Conservation (phyloP, 495 filamentous ascomycete genomes). For the Glarea lozoyensis region DNA sequence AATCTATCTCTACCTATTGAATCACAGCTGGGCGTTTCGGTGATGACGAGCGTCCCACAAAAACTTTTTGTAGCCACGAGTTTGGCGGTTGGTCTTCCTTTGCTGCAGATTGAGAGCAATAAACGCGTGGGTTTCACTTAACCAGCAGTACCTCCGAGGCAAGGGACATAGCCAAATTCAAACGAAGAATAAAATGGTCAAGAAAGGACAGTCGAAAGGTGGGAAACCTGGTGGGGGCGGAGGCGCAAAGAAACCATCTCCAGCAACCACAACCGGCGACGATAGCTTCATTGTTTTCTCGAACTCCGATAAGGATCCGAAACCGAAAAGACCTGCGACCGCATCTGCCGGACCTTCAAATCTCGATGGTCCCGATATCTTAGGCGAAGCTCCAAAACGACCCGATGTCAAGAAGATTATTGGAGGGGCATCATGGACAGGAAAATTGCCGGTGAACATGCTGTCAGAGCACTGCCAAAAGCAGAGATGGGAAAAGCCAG, state of each 20-base stretch:
- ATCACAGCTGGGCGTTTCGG: too few species aligned
- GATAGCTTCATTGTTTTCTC: conserved; percentile 62
- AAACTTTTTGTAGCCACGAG: too few species aligned
- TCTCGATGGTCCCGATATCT: conserved; percentile 24
- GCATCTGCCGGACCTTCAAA: conserved; percentile 23
- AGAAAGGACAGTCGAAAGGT: conserved; percentile 40
- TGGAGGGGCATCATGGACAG: conserved; percentile 93
- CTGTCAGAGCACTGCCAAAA: conserved; percentile 92
- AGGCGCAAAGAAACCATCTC: conserved; percentile 15
- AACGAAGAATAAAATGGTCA: too few species aligned
- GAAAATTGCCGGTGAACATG: conserved; percentile 88
- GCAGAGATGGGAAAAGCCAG: conserved; percentile 89
- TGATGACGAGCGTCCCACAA: too few species aligned
- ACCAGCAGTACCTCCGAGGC: too few species aligned
- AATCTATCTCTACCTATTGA: too few species aligned
- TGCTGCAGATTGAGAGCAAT: neutral
- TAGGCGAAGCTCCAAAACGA: conserved; percentile 55
- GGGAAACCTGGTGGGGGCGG: conserved; percentile 20
- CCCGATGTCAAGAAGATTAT: conserved; percentile 81
- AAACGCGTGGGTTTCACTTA: too few species aligned
- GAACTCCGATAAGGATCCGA: conserved; percentile 49
- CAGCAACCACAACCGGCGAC: conserved; percentile 27
- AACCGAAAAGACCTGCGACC: conserved; percentile 33
- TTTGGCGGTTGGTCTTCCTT: neutral
- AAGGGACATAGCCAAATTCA: too few species aligned